Base-by-base conservation (phyloP, 192 early-diverging fungal genomes). In the Coemansia sp. region DNA sequence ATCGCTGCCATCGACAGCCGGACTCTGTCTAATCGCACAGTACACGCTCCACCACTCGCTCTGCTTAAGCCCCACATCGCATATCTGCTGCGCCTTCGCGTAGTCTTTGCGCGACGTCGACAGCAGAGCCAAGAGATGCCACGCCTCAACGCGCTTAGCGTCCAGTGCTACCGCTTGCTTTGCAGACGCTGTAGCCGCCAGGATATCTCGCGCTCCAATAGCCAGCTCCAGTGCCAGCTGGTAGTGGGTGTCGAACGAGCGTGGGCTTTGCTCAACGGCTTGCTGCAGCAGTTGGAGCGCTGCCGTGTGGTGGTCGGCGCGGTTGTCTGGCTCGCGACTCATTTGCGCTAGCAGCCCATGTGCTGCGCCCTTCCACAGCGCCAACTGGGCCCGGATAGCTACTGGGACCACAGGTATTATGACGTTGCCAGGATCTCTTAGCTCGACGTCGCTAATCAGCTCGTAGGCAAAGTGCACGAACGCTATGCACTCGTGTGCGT, bases 91-190 rank as follows among this genome's bases (percentile, higher is more conserved):
- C 6, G 91, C 91, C 33, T 85, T 81, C 9, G 65, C 64, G 41
- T 85, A 81, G 63, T 93, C 88, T 42, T 89, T 87, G 66, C 87
- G 85, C 14, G 88, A 85, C 14, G 91, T 89, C 2, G 86, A 76
- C 13, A 89, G 69, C 56, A 91, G 77, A 6, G 75, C 88, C 28
- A 93, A 61, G n/a, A 93, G 72, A 64, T 93, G 88, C 90, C 90
- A 93, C 10, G 90, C 88, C 33, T 87, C 84, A 35, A 90, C 76
- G 42, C 90, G 83, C 7, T 67, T 64, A 0, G 85, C 58, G 28
- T 88, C 79, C 39, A 88, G 59, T 31, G 65, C 69, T 21, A 90
- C 61, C 4, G 86, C 86, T 35, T 85, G 78, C 59, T 83, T 87
- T 3, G 86, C 76, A 13, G 80, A 61, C 14, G 59, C 47, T 9